These are phyloP conservation scores for Bisporella sp. DNA, from an alignment of 2,329 filamentous ascomycete genomes.

Conservation along the genomic window DNA sequence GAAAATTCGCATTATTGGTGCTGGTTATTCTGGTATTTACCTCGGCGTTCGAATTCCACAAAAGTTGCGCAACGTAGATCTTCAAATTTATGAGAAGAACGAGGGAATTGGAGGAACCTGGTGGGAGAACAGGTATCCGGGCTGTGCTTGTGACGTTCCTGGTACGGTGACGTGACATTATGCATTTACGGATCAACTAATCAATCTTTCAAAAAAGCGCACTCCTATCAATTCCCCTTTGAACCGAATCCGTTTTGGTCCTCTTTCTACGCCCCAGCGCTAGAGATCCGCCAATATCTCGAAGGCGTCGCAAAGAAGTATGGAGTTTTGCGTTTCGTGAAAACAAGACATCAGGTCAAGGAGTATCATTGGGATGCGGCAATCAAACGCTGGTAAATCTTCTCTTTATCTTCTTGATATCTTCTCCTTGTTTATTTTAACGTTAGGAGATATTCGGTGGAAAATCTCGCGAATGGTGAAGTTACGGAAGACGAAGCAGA, in stretches of 20 bases:
- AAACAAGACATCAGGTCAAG: constrained; percentile 47
- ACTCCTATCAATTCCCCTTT: constrained; percentile 62
- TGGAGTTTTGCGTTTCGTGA: constrained; percentile 52
- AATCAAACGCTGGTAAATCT: constrained; percentile 35
- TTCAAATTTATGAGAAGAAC: constrained; percentile 47
- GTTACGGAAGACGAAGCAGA: constrained; percentile 44
- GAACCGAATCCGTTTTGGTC: constrained; percentile 62
- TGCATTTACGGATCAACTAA: no score
- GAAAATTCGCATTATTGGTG: constrained; percentile 25
- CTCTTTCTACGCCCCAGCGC: constrained; percentile 59
- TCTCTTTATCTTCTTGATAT: not conserved
- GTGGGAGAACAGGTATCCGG: constrained; percentile 40
- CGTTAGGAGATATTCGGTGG: constrained; percentile 16
- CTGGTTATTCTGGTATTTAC: constrained; percentile 27
- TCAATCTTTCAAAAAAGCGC: constrained; percentile 14
- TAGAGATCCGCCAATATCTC: constrained; percentile 65
- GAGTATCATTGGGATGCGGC: constrained; percentile 48
- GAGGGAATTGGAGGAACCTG: constrained; percentile 45
- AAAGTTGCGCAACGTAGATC: constrained; percentile 21
- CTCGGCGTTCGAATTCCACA: constrained; percentile 25
- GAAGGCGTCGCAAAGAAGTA: constrained; percentile 55
- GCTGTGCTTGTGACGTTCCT: constrained; percentile 16
- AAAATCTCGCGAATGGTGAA: constrained; percentile 32
- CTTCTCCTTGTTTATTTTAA: no score
- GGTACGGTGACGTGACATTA: no score